These are phyloP conservation scores for Gossypium stocksii DNA, from an alignment of 345 rosid genomes.

Conservation along the genomic window DNA sequence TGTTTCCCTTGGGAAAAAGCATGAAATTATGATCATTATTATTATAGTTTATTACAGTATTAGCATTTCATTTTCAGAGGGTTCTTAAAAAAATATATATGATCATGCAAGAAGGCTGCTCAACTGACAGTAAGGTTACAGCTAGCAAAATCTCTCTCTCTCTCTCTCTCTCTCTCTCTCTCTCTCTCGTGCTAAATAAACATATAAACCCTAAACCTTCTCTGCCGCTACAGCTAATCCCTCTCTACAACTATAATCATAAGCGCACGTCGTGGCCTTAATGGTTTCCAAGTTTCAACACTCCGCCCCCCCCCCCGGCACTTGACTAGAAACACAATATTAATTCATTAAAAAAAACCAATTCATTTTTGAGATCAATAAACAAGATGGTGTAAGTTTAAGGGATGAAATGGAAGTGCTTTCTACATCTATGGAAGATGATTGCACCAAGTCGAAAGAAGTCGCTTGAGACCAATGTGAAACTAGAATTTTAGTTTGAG, in stretches of 20 bases:
- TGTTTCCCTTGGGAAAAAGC: constrained; percentile 33
- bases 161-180: constrained; percentile 15
- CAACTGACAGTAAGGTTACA: constrained; percentile 84
- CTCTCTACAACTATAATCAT: constrained; percentile 36
- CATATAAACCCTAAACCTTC: constrained; percentile 50
- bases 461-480: not conserved
- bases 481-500: not conserved
- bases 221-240: constrained; percentile 14
- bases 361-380: constrained; percentile 10
- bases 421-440: not conserved
- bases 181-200: constrained; percentile 35
- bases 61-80: constrained; percentile 1
- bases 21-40: not conserved
- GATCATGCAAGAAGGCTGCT: constrained; percentile 96
- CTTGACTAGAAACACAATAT: constrained; percentile 12
- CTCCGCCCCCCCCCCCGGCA: not conserved
- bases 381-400: not conserved
- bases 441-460: not conserved
- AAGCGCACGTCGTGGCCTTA: constrained; percentile 42
- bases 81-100: constrained; percentile 13
- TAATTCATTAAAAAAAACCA: not conserved
- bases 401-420: not conserved
- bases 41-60: not conserved
- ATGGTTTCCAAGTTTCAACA: constrained; percentile 30
- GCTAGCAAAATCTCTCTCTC: constrained; percentile 42